Percentiles rank a stretch among this genome's conserved stretches.
Conservation (phyloP, 148 eudicot genomes). For the Chenopodium suecicum region DNA sequence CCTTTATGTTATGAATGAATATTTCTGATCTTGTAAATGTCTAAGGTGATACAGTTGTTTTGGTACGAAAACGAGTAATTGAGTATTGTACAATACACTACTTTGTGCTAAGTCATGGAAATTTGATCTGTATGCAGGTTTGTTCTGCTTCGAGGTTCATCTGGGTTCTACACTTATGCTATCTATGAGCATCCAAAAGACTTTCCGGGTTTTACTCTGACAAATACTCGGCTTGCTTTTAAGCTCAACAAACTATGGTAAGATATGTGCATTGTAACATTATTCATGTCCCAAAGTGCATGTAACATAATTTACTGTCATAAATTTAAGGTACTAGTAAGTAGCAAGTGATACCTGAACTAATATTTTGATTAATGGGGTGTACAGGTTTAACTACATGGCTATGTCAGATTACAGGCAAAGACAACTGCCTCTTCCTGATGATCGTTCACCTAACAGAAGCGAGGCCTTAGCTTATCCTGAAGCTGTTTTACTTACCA, state of each 20-base stretch:
- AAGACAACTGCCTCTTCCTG: conserved; percentile 71
- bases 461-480: conserved; percentile 68
- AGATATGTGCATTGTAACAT: background rate
- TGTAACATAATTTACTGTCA: background rate
- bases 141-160: conserved; percentile 51
- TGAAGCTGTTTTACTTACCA: conserved; percentile 72
- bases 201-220: conserved; percentile 60
- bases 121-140: conserved; percentile 33
- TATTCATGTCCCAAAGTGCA: background rate
- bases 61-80: background rate
- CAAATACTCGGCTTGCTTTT: conserved; percentile 66
- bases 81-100: background rate
- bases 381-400: conserved; percentile 72
- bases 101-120: background rate
- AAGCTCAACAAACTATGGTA: conserved; percentile 58
- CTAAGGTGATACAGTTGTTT: background rate
- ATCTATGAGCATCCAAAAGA: conserved; percentile 54
- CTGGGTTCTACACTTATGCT: conserved; percentile 77
- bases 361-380: background rate
- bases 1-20: too few relatives aligned
- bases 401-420: conserved; percentile 77
- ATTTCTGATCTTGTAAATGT: too few relatives aligned
- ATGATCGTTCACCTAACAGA: conserved; percentile 60
- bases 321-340: too few relatives aligned
- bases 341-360: background rate